phyloP scores from a whole-genome alignment of 2,329 filamentous ascomycete genomes.

The Ceratocystis eucalypticola region DNA sequence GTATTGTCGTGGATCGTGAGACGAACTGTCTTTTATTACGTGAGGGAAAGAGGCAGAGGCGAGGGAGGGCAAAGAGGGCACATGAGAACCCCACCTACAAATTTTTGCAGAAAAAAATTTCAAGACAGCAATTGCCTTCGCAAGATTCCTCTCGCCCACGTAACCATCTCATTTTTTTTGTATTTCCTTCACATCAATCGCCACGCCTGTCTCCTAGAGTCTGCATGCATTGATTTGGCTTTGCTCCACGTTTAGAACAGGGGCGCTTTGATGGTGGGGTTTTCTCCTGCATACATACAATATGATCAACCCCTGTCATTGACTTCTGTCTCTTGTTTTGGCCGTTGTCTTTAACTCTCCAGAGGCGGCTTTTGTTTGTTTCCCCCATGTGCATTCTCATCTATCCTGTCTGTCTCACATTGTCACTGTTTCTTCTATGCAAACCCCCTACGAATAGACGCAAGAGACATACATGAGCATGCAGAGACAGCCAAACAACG shows the following conservation, averaged over 20 bases:
- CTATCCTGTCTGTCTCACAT: not conserved
- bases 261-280: not conserved
- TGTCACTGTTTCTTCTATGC: not conserved
- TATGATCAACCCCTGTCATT: not conserved
- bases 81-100: too few relatives aligned
- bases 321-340: not conserved
- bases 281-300: not conserved
- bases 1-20: too few relatives aligned
- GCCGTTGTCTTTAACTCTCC: not conserved
- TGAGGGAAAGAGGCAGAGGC: too few relatives aligned
- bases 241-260: not conserved
- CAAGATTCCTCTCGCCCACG: too few relatives aligned
- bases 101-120: too few relatives aligned
- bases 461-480: not conserved
- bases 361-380: not conserved
- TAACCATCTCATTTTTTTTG: too few relatives aligned
- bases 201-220: not conserved
- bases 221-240: not conserved
- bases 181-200: too few relatives aligned
- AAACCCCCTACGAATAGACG: not conserved
- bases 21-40: too few relatives aligned
- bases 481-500: not conserved
- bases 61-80: too few relatives aligned
- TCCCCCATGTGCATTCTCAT: not conserved
- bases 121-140: too few relatives aligned